These are phyloP conservation scores for Borovskyia barvae DNA, from an alignment of 208 protist genomes.

Conservation along the genomic window DNA sequence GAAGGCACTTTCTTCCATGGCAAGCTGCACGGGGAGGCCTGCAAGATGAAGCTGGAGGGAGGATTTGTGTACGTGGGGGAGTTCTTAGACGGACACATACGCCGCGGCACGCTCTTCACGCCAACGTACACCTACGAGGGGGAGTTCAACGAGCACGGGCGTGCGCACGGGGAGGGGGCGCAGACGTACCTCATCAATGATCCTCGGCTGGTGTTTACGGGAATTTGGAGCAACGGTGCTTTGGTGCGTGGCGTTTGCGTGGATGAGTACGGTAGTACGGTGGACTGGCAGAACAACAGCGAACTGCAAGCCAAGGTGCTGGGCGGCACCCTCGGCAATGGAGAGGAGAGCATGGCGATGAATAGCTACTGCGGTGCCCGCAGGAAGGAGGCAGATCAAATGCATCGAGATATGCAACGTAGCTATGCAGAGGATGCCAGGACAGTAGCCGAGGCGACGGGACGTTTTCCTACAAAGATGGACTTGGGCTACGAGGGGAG, in stretches of 20 bases:
- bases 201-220: constrained; percentile 81
- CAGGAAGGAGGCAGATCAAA: constrained; percentile 68
- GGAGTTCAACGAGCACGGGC: constrained; percentile 86
- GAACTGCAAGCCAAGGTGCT: constrained; percentile 73
- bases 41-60: constrained; percentile 90
- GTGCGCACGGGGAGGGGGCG: constrained; percentile 81
- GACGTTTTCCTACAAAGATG: constrained; percentile 65
- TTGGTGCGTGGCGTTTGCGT: constrained; percentile 76
- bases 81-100: constrained; percentile 82
- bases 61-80: constrained; percentile 90
- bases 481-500: constrained; percentile 88
- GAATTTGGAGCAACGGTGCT: constrained; percentile 83
- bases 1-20: constrained; percentile 87
- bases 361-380: constrained; percentile 82
- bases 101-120: constrained; percentile 81
- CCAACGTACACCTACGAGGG: constrained; percentile 91
- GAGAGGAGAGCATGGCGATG: constrained; percentile 58
- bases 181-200: constrained; percentile 88
- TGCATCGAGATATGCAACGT: constrained; percentile 65
- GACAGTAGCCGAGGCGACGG: constrained; percentile 38
- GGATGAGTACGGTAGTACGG: constrained; percentile 84
- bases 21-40: constrained; percentile 79
- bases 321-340: constrained; percentile 26
- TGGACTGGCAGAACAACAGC: constrained; percentile 90
- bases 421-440: constrained; percentile 80